Evolutionary conservation across 257 asterid genomes (phyloP).

Genomic region (Solanum virginianum): DNA sequence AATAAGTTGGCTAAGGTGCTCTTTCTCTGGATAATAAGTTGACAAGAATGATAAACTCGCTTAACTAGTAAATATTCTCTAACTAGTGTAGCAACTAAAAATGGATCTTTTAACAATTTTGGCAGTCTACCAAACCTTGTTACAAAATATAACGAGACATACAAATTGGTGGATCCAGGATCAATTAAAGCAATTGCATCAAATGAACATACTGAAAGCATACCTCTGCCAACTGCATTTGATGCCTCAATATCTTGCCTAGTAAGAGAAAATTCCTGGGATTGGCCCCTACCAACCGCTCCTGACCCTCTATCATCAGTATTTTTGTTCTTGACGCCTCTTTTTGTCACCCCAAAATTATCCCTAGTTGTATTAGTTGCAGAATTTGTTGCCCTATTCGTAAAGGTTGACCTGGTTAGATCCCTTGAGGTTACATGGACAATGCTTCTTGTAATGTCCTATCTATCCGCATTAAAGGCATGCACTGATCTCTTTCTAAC

Average conservation of each 20-base stretch:
- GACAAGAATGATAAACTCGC: background rate
- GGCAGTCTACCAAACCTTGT: no score
- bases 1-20: background rate
- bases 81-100: background rate
- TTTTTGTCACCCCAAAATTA: background rate
- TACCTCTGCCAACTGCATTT: background rate
- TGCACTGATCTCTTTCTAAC: background rate
- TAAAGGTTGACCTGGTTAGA: background rate
- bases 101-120: no score
- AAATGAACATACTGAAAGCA: background rate
- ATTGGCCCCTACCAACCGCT: background rate
- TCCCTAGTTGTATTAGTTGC: accelerated
- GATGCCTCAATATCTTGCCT: background rate
- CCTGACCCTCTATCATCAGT: background rate
- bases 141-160: no score
- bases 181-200: no score
- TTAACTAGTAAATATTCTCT: background rate
- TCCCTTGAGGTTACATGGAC: background rate
- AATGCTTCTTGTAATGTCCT: background rate
- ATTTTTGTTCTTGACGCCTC: background rate
- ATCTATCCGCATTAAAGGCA: no score
- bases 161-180: no score
- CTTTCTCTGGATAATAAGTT: accelerated
- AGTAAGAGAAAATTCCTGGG: background rate
- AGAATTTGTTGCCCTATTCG: background rate